Evolutionary conservation across 1,284 basidiomycete species (phyloP), one percentile per base, ranked within the genome.

Genomic region (Marasmius tenuissimus): DNA sequence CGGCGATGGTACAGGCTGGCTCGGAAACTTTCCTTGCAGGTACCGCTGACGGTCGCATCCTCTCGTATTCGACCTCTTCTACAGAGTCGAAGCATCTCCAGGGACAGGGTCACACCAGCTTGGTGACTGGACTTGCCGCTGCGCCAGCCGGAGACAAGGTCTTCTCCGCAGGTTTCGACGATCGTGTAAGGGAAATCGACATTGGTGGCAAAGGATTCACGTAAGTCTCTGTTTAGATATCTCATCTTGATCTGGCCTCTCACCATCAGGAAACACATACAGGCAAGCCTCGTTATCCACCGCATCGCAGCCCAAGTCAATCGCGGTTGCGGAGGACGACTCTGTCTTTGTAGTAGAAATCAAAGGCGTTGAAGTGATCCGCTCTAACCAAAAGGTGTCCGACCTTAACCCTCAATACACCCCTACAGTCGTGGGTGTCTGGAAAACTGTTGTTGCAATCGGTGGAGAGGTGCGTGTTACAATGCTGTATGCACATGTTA

Each of bases 11-110:
- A 0, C 70, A 47, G 22, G 34, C 76, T 0, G 72, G 76, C 4
- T 72, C 77, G 18, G 73, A 70, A 20, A 94, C 93, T 0, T 94
- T 97, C 80, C 79, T 94, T 64, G 84, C 87, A 0, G 94, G 94
- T 12, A 89, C 91, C 0, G 92, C 93, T 20, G 93, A 96, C 67
- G 96, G 96, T 0, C 85, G 91, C 7, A 78, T 92, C 2, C 81
- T 92, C 60, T 82, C 86, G 1, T 93, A 91, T 71, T 78, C 85
- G 2, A 75, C 77, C 1, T 72, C 79, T 1, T 72, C 75, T 27
- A 75, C 74, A 34, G 78, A 78, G 61, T 85, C 86, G 27, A 72
- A 74, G 9, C 73, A 77, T 20, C 72, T 95, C 0, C 70, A 75
- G 34, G 94, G 94, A 2, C 75, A 82, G 0, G 86, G 88, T 0